phyloP scores from a whole-genome alignment of 2,329 filamentous ascomycete genomes.

The Verticillium isaacii region DNA sequence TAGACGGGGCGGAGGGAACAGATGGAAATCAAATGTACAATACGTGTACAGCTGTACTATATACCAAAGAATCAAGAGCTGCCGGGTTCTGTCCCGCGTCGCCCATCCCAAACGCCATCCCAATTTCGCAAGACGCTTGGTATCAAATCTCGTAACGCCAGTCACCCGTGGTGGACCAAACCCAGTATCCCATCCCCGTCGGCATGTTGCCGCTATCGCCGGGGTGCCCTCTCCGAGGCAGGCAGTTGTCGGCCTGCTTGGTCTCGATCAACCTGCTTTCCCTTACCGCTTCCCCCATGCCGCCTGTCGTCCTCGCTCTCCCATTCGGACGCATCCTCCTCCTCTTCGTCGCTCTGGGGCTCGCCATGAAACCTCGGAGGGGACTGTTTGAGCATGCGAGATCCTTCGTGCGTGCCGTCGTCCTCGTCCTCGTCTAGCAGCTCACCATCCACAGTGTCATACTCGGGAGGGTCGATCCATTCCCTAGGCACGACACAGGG shows the following conservation, averaged over 20 bases:
- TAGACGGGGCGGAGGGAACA: neutral
- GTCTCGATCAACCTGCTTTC: constrained; percentile 42
- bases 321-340: constrained; percentile 29
- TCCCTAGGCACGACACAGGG: constrained; percentile 79
- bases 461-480: constrained; percentile 77
- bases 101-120: constrained; percentile 1
- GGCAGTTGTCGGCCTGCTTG: constrained; percentile 46
- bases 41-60: constrained; percentile 28
- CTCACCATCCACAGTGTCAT: constrained; percentile 67
- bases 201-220: neutral
- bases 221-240: constrained; percentile 46
- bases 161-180: neutral
- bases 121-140: neutral
- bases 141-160: constrained; percentile 1
- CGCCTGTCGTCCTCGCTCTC: constrained; percentile 41
- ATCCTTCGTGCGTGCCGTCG: constrained; percentile 40
- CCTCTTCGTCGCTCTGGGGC: constrained; percentile 13
- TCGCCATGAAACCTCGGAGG: constrained; percentile 16
- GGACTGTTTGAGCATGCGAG: constrained; percentile 49
- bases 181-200: neutral
- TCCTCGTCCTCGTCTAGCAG: constrained; percentile 47
- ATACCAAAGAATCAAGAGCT: constrained; percentile 13
- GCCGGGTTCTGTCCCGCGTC: neutral
- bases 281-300: constrained; percentile 34
- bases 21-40: constrained; percentile 23